Evolutionary conservation across 1,284 basidiomycete genomes (phyloP).

Genomic region (Ganoderma sinense): DNA sequence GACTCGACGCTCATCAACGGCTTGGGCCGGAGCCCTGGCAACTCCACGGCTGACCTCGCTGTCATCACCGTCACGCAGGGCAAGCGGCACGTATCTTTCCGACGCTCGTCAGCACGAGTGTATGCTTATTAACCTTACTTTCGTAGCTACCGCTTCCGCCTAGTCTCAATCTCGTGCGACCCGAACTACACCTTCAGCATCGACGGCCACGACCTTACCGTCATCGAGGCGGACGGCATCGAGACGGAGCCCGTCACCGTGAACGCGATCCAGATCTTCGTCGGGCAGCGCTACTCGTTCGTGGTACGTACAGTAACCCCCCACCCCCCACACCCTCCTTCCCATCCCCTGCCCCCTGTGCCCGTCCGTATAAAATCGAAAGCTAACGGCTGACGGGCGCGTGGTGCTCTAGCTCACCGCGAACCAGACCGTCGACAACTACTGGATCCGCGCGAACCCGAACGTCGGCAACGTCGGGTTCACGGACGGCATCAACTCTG

Average conservation of each 20-base stretch:
- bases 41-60: constrained; percentile 36
- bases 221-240: constrained; percentile 45
- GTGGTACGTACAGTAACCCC: no score
- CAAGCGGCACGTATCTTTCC: constrained; percentile 44
- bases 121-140: not conserved
- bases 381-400: not conserved
- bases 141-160: constrained; percentile 45
- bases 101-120: no score
- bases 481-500: constrained; percentile 46
- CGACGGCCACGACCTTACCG: constrained; percentile 43
- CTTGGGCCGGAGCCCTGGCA: constrained; percentile 42
- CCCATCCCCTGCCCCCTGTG: not conserved
- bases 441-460: constrained; percentile 38
- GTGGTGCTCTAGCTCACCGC: constrained; percentile 29
- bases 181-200: constrained; percentile 43
- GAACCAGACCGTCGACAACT: constrained; percentile 26
- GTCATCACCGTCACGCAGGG: constrained; percentile 41
- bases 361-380: not conserved
- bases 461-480: constrained; percentile 40
- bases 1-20: constrained; percentile 60
- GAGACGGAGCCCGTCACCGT: constrained; percentile 42
- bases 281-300: constrained; percentile 46
- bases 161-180: constrained; percentile 57
- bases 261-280: constrained; percentile 44
- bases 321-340: no score